Percentiles rank a stretch among this genome's conserved stretches.
These are phyloP conservation scores for Botryotinia globosa DNA, from an alignment of 2,329 filamentous ascomycete species.

Conservation along the genomic window DNA sequence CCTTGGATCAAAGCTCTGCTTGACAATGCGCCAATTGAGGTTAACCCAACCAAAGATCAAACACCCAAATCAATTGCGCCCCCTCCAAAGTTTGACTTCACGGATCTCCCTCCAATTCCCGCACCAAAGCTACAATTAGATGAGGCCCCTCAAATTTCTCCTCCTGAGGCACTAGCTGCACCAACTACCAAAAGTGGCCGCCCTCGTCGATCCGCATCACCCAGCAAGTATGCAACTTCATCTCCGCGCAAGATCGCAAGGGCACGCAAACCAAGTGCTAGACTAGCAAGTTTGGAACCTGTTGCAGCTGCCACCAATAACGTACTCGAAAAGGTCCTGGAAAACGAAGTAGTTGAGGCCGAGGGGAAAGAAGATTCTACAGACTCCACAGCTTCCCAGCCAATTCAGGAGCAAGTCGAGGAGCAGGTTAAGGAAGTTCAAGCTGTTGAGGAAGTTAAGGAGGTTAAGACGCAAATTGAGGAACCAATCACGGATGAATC, in stretches of 20 bases:
- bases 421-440: not conserved
- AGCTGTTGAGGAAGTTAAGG: slow-evolving; percentile 20
- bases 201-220: slow-evolving; percentile 57
- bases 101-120: not conserved
- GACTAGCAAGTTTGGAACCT: slow-evolving; percentile 43
- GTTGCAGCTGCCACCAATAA: slow-evolving; percentile 46
- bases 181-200: slow-evolving; percentile 41
- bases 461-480: slow-evolving; percentile 20
- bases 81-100: slow-evolving; percentile 64
- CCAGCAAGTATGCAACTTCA: slow-evolving; percentile 51
- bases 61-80: slow-evolving; percentile 73
- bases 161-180: slow-evolving; percentile 28
- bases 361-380: slow-evolving; percentile 12
- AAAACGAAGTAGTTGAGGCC: slow-evolving; percentile 41
- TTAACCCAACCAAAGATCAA: slow-evolving; percentile 40
- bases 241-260: slow-evolving; percentile 45
- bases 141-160: slow-evolving; percentile 12
- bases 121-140: not conserved
- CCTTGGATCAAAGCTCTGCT: slow-evolving; percentile 91
- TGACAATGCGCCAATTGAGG: slow-evolving; percentile 74
- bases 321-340: slow-evolving; percentile 46
- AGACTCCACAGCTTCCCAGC: not conserved
- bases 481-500: slow-evolving; percentile 23
- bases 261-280: slow-evolving; percentile 44
- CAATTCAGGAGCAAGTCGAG: not conserved